Percentiles rank a stretch among this genome's conserved stretches.
These are phyloP conservation scores for Psilocybe subaeruginosa DNA, from an alignment of 768 basidiomycete species.

Conservation along the genomic window DNA sequence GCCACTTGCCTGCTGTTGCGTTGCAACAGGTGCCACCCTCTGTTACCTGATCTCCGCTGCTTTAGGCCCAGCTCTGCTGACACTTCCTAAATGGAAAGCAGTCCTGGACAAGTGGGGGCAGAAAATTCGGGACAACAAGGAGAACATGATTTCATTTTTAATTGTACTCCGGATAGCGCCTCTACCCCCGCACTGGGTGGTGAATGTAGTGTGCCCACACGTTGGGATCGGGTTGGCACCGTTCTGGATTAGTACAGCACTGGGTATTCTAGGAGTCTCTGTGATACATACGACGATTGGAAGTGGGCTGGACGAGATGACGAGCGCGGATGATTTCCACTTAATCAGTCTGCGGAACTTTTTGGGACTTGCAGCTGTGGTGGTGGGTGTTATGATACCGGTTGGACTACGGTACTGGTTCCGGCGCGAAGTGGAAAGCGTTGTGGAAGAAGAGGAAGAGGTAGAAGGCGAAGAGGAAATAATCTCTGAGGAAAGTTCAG, in stretches of 20 bases:
- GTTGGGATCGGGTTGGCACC: slow-evolving; percentile 83
- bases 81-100: slow-evolving; percentile 83
- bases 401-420: slow-evolving; percentile 89
- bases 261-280: slow-evolving; percentile 88
- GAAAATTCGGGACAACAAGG: slow-evolving; percentile 77
- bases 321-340: slow-evolving; percentile 90
- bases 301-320: slow-evolving; percentile 93
- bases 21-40: slow-evolving; percentile 87
- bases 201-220: slow-evolving; percentile 92
- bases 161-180: slow-evolving; percentile 95
- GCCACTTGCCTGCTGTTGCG: slow-evolving; percentile 89
- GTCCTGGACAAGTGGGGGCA: slow-evolving; percentile 81
- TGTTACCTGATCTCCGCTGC: slow-evolving; percentile 94
- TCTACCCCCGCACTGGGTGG: slow-evolving; percentile 95
- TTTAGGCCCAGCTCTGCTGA: slow-evolving; percentile 89
- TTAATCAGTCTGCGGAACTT: slow-evolving; percentile 93
- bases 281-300: slow-evolving; percentile 97
- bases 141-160: slow-evolving; percentile 89
- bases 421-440: slow-evolving; percentile 57
- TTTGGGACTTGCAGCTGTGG: slow-evolving; percentile 80
- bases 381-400: slow-evolving; percentile 91
- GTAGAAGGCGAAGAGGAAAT: slow-evolving; percentile 25
- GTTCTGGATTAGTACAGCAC: slow-evolving; percentile 90
- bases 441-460: slow-evolving; percentile 37
- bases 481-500: slow-evolving; percentile 21